Base-by-base conservation (phyloP, 768 basidiomycete genomes). In the Leucocoprinus birnbaumii region DNA sequence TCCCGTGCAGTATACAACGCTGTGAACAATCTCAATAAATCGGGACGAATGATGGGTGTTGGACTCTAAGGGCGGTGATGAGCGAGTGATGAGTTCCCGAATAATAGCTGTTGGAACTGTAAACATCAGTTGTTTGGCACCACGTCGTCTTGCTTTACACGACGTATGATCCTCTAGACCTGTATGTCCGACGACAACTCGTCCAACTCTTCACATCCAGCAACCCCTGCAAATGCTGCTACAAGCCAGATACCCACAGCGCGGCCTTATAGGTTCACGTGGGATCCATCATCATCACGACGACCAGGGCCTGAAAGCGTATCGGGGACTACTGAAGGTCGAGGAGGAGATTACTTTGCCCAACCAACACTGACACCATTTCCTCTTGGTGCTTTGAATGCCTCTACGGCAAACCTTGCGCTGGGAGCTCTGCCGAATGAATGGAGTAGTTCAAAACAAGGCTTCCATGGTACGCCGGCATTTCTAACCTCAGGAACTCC, bases 391-490 rank as follows among this genome's bases (percentile, higher is more conserved):
- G 70, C 77, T 55, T 77, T 82, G 55, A 79, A 79, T 60, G 68
- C 76, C 16, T 85, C 84, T 8, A 64, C 79, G 2, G 61, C 76
- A 8, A 74, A 72, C 50, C 76, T 85, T 26, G 73, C 76, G 1
- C 66, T 75, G 22, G 76, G 75, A 40, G 68, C 79, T 9, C 67
- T 85, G 34, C 83, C 85, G 0, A 65, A 74, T 22, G 82, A 87
- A 66, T 93, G 90, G 90, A 89, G 87, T 62, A 90, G 89, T 65
- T 75, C 87, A 14, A 84, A 80, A 43, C 87, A 91, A 61, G 94
- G 94, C 7, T 95, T 96, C 73, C 90, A 96, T 67, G 93, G 93
- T 91, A 67, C 54, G 82, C 69, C 25, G 16, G 4, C 3, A 38
- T n/a, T 25, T 22, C 18, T 40, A 22, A 55, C 49, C 24, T 58